phyloP scores from a whole-genome alignment of 2,329 filamentous ascomycete species.

The Macrophomina tecta region DNA sequence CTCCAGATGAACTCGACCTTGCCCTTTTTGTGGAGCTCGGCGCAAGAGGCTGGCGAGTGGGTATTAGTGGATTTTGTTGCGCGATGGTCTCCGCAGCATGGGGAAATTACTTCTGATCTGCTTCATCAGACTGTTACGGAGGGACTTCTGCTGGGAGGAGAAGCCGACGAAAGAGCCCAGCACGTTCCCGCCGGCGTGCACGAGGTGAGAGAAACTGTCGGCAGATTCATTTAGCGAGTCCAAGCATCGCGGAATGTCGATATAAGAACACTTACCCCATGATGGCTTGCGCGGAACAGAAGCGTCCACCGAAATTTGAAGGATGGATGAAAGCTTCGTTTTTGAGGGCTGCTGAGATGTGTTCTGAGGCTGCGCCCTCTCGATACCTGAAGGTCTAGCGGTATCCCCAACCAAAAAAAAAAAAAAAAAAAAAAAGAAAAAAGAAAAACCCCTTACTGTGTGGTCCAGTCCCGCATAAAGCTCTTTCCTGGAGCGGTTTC shows the following conservation, averaged over 20 bases:
- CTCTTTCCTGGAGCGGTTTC: no score
- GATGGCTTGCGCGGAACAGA: not conserved
- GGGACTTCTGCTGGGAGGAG: not conserved
- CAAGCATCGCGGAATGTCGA: not conserved
- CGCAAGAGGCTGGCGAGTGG: not conserved
- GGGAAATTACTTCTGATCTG: conserved; percentile 6
- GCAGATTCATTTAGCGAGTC: not conserved
- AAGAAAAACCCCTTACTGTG: no score
- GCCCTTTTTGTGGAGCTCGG: not conserved
- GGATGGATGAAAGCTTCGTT: no score
- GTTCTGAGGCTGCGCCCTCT: no score
- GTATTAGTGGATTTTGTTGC: not conserved
- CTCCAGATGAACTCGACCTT: not conserved
- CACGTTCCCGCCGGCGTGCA: not conserved
- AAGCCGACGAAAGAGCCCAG: not conserved
- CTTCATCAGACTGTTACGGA: not conserved
- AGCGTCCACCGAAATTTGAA: not conserved
- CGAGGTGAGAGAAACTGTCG: conserved; percentile 7
- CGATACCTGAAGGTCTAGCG: no score
- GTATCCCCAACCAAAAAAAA: no score
- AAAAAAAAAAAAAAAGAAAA: no score
- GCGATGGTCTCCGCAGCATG: not conserved
- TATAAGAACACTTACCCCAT: not conserved
- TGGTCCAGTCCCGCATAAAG: no score
- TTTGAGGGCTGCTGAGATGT: not conserved